Percentiles rank a stretch among this genome's conserved stretches.
Evolutionary conservation across 2,329 filamentous ascomycete species (phyloP).

Genomic region (Pseudogymnoascus pannorum): DNA sequence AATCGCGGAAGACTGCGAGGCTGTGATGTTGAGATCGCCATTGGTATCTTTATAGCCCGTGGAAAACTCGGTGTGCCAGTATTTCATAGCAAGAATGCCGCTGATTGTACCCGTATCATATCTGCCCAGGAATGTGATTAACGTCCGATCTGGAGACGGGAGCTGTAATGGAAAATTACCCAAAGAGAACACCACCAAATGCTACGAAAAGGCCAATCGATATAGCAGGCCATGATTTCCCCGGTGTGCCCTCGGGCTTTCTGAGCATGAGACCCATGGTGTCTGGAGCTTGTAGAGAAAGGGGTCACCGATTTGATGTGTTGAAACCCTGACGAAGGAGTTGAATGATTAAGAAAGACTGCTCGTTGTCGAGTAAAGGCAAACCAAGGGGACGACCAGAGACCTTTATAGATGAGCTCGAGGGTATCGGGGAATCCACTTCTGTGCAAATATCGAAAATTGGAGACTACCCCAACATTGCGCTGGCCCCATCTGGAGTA

Average conservation of each 20-base stretch:
- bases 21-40: conserved; percentile 40
- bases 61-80: conserved; percentile 52
- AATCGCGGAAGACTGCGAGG: conserved; percentile 53
- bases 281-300: too few species aligned
- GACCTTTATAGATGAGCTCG: too few species aligned
- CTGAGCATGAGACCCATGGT: conserved; percentile 10
- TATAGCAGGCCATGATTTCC: conserved; percentile 13
- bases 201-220: conserved; percentile 50
- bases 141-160: conserved; percentile 24
- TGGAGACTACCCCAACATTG: too few species aligned
- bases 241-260: conserved; percentile 10
- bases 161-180: conserved; percentile 18
- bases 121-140: too few species aligned
- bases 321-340: too few species aligned
- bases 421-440: too few species aligned
- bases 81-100: conserved; percentile 49
- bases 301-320: too few species aligned
- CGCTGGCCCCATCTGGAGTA: too few species aligned
- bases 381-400: too few species aligned
- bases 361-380: too few species aligned
- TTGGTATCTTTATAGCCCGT: conserved; percentile 40
- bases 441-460: too few species aligned
- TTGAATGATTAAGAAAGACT: too few species aligned
- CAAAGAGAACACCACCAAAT: conserved; percentile 42
- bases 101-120: conserved; percentile 55